Evolutionary conservation across 2,329 filamentous ascomycete genomes (phyloP).

Genomic region (Aspergillus ochraceoroseus): DNA sequence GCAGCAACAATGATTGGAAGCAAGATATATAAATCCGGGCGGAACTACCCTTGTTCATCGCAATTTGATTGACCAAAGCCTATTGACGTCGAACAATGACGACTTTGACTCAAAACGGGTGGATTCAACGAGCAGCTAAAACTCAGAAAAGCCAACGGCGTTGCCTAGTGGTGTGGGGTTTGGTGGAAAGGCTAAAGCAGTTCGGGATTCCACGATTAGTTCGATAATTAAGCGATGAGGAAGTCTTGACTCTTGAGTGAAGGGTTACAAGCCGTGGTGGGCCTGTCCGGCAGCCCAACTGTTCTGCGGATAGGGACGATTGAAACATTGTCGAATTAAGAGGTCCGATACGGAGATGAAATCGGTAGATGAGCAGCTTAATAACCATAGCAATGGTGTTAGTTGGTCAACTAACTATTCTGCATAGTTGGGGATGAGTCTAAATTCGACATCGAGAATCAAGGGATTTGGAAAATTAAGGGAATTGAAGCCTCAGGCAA

Average conservation of each 20-base stretch:
- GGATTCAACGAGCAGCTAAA: background rate
- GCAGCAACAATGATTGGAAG: constrained; percentile 1
- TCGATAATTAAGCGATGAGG: constrained; percentile 2
- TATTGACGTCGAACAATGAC: constrained; percentile 3
- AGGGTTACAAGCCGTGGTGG: too few relatives aligned
- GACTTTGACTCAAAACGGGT: background rate
- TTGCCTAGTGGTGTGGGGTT: background rate
- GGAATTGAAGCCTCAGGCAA: background rate
- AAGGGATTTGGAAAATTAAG: too few relatives aligned
- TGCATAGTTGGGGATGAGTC: too few relatives aligned
- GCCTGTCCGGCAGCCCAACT: too few relatives aligned
- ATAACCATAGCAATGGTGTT: too few relatives aligned
- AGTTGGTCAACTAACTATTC: too few relatives aligned
- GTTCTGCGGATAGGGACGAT: too few relatives aligned
- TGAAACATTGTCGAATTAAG: too few relatives aligned
- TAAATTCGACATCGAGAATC: too few relatives aligned
- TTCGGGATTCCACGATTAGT: constrained; percentile 2
- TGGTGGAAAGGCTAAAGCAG: constrained; percentile 2
- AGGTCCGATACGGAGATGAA: too few relatives aligned
- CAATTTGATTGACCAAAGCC: background rate
- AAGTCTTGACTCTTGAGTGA: too few relatives aligned
- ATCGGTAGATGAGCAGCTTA: too few relatives aligned
- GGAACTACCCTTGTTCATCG: constrained; percentile 3
- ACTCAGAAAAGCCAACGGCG: background rate
- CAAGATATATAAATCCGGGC: background rate